Conservation (phyloP, 169 alveolate species). For the Theileria annulata region DNA sequence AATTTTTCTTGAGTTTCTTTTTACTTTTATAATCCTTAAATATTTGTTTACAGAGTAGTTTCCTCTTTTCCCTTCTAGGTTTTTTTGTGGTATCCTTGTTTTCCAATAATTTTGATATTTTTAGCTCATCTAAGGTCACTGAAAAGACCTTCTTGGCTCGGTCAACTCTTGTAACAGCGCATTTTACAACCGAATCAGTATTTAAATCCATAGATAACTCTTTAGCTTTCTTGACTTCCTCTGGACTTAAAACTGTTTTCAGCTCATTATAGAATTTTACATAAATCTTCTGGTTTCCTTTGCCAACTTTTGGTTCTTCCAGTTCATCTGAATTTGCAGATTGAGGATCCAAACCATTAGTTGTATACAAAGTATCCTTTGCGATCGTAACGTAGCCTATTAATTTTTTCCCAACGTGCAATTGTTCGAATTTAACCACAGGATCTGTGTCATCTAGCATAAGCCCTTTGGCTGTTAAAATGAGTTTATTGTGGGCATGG, state of each 20-base stretch:
- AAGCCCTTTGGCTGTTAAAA: constrained; percentile 48
- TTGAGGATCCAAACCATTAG: background rate
- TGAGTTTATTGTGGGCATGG: constrained; percentile 33
- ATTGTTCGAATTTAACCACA: constrained; percentile 19
- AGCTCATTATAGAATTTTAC: constrained; percentile 50
- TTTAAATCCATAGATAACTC: constrained; percentile 22
- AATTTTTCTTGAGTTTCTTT: constrained; percentile 7
- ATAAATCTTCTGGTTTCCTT: constrained; percentile 15
- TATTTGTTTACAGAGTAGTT: constrained; percentile 52
- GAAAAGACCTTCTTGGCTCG: constrained; percentile 28
- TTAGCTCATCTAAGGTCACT: constrained; percentile 39
- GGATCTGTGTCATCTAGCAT: constrained; percentile 51
- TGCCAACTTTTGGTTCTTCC: background rate
- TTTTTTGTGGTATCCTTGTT: constrained; percentile 3
- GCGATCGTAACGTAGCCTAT: constrained; percentile 36
- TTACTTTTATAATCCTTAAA: constrained; percentile 43
- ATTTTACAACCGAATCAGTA: constrained; percentile 45
- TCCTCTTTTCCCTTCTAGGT: constrained; percentile 33
- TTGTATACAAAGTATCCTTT: background rate
- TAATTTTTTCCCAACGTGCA: constrained; percentile 46
- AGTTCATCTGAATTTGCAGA: constrained; percentile 2
- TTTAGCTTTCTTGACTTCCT: constrained; percentile 43
- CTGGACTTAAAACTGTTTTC: constrained; percentile 26
- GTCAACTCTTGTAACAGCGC: constrained; percentile 45
- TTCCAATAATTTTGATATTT: constrained; percentile 23